Conservation (phyloP, 768 basidiomycete species). For the Russula abietina region DNA sequence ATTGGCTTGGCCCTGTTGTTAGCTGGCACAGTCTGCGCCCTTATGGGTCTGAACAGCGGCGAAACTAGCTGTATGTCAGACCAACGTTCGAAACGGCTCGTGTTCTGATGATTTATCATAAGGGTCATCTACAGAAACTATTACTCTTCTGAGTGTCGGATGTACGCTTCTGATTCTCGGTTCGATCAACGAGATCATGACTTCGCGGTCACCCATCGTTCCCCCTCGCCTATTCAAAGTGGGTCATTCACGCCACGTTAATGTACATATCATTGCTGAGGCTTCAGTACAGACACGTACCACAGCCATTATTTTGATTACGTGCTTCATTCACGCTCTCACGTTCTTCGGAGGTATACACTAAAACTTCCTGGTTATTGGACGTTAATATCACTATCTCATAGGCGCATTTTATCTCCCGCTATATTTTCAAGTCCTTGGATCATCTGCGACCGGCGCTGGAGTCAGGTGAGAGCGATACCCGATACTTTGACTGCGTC, state of each 20-base stretch:
- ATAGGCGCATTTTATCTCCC: conserved; percentile 62
- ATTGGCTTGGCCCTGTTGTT: conserved; percentile 59
- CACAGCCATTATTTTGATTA: conserved; percentile 52
- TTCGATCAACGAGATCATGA: conserved; percentile 53
- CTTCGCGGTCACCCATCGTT: conserved; percentile 61
- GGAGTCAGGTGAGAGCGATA: conserved; percentile 50
- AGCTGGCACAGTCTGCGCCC: conserved; percentile 56
- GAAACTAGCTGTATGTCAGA: conserved; percentile 53
- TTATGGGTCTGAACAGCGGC: conserved; percentile 70
- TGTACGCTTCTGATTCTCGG: conserved; percentile 45
- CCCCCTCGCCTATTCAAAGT: conserved; percentile 73
- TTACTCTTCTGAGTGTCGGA: conserved; percentile 58
- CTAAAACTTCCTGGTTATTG: not conserved
- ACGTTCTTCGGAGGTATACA: conserved; percentile 50
- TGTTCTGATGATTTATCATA: not conserved
- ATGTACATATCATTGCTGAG: not conserved
- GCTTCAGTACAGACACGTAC: conserved; percentile 56
- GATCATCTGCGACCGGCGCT: conserved; percentile 63
- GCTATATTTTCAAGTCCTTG: conserved; percentile 72
- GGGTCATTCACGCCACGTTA: conserved; percentile 6
- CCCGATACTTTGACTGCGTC: not conserved
- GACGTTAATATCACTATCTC: not conserved
- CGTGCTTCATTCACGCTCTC: conserved; percentile 56
- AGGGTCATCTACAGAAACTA: conserved; percentile 59
- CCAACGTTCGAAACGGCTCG: not conserved